Percentiles rank a stretch among this genome's conserved stretches.
Evolutionary conservation across 108 stramenopile species (phyloP).

Genomic region (Skeletonema tropicum): DNA sequence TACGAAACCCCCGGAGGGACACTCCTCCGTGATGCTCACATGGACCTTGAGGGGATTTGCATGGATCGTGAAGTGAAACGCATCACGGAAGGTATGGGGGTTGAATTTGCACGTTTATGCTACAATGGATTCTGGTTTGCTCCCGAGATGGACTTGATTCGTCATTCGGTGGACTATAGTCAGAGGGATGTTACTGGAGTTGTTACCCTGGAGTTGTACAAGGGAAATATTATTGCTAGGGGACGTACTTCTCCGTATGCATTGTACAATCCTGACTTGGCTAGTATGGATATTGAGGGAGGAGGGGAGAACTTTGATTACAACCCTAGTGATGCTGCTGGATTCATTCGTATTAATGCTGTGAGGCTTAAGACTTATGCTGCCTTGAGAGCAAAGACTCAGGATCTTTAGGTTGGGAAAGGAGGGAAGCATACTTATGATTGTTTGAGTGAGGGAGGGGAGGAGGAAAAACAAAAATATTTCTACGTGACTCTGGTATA

Average conservation of each 20-base stretch:
- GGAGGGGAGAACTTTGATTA: conserved; percentile 97
- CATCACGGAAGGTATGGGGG: conserved; percentile 89
- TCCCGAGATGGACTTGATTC: conserved; percentile 98
- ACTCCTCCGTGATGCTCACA: conserved; percentile 93
- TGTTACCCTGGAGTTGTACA: conserved; percentile 92
- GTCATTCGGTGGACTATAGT: conserved; percentile 82
- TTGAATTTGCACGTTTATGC: conserved; percentile 95
- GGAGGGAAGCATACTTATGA: no score
- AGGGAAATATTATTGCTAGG: conserved; percentile 92
- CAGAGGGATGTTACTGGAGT: conserved; percentile 93
- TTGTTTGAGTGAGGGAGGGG: no score
- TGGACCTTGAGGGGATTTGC: conserved; percentile 95
- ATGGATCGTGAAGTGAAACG: conserved; percentile 99
- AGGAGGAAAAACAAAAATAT: no score
- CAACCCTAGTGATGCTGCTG: conserved; percentile 96
- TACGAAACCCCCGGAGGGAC: conserved; percentile 99
- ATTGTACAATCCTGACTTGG: conserved; percentile 97
- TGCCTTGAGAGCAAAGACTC: conserved; percentile 82
- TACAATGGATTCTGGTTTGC: conserved; percentile 99
- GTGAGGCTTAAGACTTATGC: conserved; percentile 97
- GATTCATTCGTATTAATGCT: conserved; percentile 98
- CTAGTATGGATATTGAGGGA: conserved; percentile 98
- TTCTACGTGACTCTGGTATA: no score
- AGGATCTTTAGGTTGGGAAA: neutral
- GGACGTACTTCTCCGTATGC: conserved; percentile 89